Percentiles rank a stretch among this genome's conserved stretches.
Conservation (phyloP, 2,329 filamentous ascomycete species). For the Aspergillus ochraceus region DNA sequence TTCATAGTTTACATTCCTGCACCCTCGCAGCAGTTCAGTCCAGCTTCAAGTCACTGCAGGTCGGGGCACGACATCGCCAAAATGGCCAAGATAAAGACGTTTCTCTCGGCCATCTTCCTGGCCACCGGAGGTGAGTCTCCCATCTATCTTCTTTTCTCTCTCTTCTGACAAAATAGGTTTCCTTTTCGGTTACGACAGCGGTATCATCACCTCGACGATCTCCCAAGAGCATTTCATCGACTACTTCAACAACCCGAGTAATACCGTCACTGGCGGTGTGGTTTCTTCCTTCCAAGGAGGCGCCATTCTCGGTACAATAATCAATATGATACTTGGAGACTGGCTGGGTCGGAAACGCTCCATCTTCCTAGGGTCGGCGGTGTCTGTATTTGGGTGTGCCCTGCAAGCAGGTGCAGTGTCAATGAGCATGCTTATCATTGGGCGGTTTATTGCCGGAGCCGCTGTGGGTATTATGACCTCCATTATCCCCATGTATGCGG, state of each 20-base stretch:
- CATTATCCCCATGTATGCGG: slow-evolving; percentile 31
- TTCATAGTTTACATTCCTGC: too few species aligned
- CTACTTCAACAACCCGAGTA: slow-evolving; percentile 23
- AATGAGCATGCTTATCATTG: slow-evolving; percentile 30
- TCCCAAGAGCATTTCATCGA: slow-evolving; percentile 27
- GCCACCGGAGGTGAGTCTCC: slow-evolving; percentile 19
- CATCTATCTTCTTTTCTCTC: not conserved
- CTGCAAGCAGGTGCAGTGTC: slow-evolving; percentile 27
- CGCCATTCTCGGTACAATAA: slow-evolving; percentile 19
- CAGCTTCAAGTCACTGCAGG: too few species aligned
- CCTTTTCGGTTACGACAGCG: slow-evolving; percentile 34
- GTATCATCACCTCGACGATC: slow-evolving; percentile 34
- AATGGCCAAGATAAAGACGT: slow-evolving; percentile 4
- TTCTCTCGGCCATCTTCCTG: slow-evolving; percentile 21
- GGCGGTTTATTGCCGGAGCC: slow-evolving; percentile 29
- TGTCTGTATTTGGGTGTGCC: slow-evolving; percentile 13
- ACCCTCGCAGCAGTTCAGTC: too few species aligned
- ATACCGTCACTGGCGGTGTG: slow-evolving; percentile 30
- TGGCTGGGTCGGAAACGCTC: slow-evolving; percentile 2
- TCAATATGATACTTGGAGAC: slow-evolving; percentile 5
- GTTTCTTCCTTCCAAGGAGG: slow-evolving; percentile 41
- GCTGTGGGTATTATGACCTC: slow-evolving; percentile 29
- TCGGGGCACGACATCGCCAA: too few species aligned
- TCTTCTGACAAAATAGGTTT: slow-evolving; percentile 20
- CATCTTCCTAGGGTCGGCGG: not conserved